Base-by-base conservation (phyloP, 805 yeast species). In the Metschnikowia amazonensis region DNA sequence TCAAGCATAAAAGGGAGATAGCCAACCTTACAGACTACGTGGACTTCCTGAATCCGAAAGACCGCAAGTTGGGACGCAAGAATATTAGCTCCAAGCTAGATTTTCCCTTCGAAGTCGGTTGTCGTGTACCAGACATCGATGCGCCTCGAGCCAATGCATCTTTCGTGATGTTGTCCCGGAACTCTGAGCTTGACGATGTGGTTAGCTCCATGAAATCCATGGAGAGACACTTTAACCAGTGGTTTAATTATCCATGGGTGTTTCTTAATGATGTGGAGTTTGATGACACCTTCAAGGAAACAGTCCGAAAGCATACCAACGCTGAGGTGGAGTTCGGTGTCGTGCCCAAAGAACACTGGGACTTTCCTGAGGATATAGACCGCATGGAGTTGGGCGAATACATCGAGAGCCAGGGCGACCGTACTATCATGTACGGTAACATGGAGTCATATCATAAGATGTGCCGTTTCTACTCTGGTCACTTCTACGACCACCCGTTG, bases 231-330 rank as follows among this genome's bases (percentile, higher is more conserved):
- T 92, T 90, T 69, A 92, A 92, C 62, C 90, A 90, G 57, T 89
- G 96, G 96, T 94, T 75, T 64, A 78, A 85, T 53, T 94, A 94
- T 61, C 97, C 97, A 0, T 94, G 95, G 83, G 84, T 88, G 1
- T 88, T 94, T 56, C 64, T 94, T 16, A 92, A 90, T 60, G 88
- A 92, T 63, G 89, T 78, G 47, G 81, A 79, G 14, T 90, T 92
- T 57, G 70, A 74, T 18, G 76, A 77, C 1, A 76, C 80, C 16
- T 94, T 94, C 64, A 79, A 76, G 56, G 57, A 55, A 1, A 65
- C 72, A 1, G 82, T 89, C 0, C 42, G 53, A 11, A 60, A 71
- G 35, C 67, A 77, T 43, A 84, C 94, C 3, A 67, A 72, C 8
- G 79, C 90, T 0, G 61, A 73, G 17, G 83, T 84, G 10, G 79